A percentile compares a stretch with the other conserved stretches of the same genome.
Evolutionary conservation across 305 asterid genomes (phyloP).

Genomic region (Fraxinus paxiana): DNA sequence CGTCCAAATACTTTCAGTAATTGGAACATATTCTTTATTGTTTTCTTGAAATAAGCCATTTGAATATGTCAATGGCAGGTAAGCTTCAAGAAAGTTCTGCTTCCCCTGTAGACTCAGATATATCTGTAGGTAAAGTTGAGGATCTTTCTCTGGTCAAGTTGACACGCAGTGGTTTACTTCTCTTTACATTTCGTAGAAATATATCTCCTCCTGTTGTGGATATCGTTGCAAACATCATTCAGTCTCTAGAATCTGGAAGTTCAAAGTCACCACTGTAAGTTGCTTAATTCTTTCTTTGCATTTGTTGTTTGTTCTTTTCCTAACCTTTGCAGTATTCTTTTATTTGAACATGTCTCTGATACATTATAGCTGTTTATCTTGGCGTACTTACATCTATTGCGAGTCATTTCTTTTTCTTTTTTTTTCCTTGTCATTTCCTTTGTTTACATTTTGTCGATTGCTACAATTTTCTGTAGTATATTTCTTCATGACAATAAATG

Average conservation of each 20-base stretch:
- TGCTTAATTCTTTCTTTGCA: background rate
- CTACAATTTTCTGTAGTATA: background rate
- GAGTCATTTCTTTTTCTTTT: background rate
- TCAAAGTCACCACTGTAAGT: conserved; percentile 40
- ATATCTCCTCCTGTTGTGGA: conserved; percentile 31
- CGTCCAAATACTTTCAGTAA: background rate
- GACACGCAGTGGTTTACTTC: conserved; percentile 42
- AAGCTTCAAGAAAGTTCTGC: background rate
- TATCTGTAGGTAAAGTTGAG: conserved; percentile 14
- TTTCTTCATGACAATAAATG: background rate
- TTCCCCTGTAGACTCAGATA: conserved; percentile 22
- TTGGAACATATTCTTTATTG: background rate
- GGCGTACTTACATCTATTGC: background rate
- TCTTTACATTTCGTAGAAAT: conserved; percentile 35
- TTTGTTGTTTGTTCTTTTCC: background rate
- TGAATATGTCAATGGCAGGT: background rate
- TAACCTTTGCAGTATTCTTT: background rate
- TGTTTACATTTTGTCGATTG: background rate
- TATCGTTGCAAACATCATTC: conserved; percentile 31
- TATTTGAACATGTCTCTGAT: background rate
- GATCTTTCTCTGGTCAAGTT: conserved; percentile 45
- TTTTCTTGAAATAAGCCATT: background rate
- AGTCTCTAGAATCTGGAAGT: conserved; percentile 34
- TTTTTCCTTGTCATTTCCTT: background rate
- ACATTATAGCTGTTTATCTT: background rate